phyloP scores from a whole-genome alignment of 139 green algal genomes.

The Edaphochlamys debaryana region DNA sequence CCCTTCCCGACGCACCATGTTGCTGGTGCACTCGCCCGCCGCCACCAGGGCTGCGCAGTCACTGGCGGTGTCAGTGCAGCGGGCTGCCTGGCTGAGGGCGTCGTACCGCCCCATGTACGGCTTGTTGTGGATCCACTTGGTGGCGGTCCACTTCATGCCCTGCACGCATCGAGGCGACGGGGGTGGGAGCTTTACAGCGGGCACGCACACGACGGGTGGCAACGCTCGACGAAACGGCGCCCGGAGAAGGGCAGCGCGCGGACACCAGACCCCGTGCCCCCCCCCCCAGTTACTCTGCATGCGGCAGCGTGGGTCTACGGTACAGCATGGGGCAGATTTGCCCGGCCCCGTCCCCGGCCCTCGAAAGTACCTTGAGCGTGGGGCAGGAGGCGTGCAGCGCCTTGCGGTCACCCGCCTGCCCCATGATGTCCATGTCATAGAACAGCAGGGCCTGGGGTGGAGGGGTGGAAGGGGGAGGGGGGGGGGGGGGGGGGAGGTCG shows the following conservation, averaged over 20 bases:
- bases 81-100: conserved; percentile 9
- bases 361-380: conserved; percentile 55
- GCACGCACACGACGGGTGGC: too few relatives aligned
- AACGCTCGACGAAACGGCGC: too few relatives aligned
- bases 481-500: not conserved
- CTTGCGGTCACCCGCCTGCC: conserved; percentile 48
- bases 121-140: conserved; percentile 72
- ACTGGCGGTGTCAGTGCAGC: not conserved
- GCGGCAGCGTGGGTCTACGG: too few relatives aligned
- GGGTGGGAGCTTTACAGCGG: too few relatives aligned
- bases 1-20: not conserved
- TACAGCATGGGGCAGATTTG: too few relatives aligned
- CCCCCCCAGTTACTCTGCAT: too few relatives aligned
- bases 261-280: too few relatives aligned
- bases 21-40: not conserved
- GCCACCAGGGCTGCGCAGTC: conserved; percentile 12
- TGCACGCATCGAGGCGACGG: conserved; percentile 28
- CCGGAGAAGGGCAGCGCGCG: too few relatives aligned
- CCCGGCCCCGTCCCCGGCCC: too few relatives aligned
- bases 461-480: not conserved
- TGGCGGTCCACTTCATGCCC: conserved; percentile 79
- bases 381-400: conserved; percentile 67
- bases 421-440: conserved; percentile 67
- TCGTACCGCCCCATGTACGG: conserved; percentile 38
- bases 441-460: conserved; percentile 70